Percentiles rank a stretch among this genome's conserved stretches.
Conservation (phyloP, 345 rosid genomes). For the Arabis alpina region DNA sequence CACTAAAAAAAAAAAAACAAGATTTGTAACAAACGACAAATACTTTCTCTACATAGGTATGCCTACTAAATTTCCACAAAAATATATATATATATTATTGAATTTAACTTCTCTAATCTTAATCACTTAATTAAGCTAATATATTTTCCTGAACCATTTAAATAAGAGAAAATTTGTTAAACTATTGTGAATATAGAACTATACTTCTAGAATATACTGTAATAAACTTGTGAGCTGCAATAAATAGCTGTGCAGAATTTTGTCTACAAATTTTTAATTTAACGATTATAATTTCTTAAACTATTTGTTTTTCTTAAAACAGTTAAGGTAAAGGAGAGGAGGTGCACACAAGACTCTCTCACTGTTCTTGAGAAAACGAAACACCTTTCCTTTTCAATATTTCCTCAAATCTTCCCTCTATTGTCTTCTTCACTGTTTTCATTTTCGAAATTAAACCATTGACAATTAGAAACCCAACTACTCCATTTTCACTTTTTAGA, state of each 20-base stretch:
- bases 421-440: slow-evolving; percentile 22
- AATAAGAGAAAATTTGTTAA: slow-evolving; percentile 13
- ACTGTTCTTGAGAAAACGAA: slow-evolving; percentile 46
- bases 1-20: not conserved
- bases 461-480: slow-evolving; percentile 25
- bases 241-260: slow-evolving; percentile 37
- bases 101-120: too few relatives aligned
- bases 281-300: slow-evolving; percentile 22
- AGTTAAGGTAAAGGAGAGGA: not conserved
- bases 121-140: not conserved
- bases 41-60: slow-evolving; percentile 6
- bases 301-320: too few relatives aligned
- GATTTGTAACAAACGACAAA: slow-evolving; percentile 13
- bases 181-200: slow-evolving; percentile 15
- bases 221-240: slow-evolving; percentile 35
- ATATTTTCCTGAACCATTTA: not conserved
- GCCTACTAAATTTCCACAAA: not conserved
- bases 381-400: slow-evolving; percentile 49
- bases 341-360: slow-evolving; percentile 36
- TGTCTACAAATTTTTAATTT: slow-evolving; percentile 29
- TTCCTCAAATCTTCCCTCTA: not conserved
- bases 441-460: slow-evolving; percentile 27
- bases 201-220: slow-evolving; percentile 7
- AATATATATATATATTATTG: too few relatives aligned
- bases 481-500: slow-evolving; percentile 37